Evolutionary conservation across 768 basidiomycete species (phyloP).

Genomic region (Royoungia palumana): DNA sequence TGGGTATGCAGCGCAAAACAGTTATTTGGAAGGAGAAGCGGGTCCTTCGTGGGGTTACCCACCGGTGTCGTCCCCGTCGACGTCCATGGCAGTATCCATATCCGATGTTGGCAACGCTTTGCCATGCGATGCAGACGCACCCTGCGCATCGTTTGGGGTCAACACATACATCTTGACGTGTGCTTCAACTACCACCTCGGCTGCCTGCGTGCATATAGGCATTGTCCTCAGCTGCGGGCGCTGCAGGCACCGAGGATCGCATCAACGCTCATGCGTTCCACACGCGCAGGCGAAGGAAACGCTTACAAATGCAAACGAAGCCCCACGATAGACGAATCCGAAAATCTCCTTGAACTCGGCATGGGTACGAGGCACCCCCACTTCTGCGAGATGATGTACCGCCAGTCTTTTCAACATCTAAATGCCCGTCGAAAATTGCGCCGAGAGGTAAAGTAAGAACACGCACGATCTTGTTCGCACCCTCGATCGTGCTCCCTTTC

Average conservation of each 20-base stretch:
- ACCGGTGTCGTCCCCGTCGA: conserved; percentile 8
- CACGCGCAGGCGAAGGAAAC: not conserved
- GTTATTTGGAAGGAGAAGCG: too few species aligned
- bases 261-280: not conserved
- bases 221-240: conserved; percentile 30
- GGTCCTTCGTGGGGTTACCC: conserved; percentile 6
- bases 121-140: not conserved
- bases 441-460: not conserved
- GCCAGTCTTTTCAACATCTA: conserved; percentile 42
- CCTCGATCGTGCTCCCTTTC: conserved; percentile 41
- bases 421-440: not conserved
- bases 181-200: conserved; percentile 34
- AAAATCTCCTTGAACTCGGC: conserved; percentile 41
- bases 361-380: conserved; percentile 35
- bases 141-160: not conserved
- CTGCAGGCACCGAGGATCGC: conserved; percentile 5
- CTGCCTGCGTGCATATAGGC: conserved; percentile 22
- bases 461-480: conserved; percentile 59
- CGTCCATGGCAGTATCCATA: not conserved
- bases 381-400: conserved; percentile 30
- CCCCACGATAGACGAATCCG: conserved; percentile 39
- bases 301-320: conserved; percentile 40
- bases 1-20: not conserved
- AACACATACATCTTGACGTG: conserved; percentile 37
- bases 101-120: not conserved